Base-by-base conservation (phyloP, 164 flowering plant species). In the Echeveria elegans region DNA sequence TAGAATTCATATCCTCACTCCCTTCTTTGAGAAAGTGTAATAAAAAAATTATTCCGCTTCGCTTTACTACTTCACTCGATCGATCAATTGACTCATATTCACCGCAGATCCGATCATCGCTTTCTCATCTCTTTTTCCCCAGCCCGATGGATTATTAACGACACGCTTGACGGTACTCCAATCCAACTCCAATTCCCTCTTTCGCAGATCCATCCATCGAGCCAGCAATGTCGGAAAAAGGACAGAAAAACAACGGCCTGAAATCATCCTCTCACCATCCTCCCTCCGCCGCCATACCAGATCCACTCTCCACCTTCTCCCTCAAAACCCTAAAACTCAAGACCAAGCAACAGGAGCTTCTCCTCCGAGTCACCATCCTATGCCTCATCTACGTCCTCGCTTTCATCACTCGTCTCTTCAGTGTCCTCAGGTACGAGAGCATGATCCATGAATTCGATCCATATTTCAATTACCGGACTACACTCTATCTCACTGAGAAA, bases 401-500 rank as follows among this genome's bases (percentile, higher is more conserved):
- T 6, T 63, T 63, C 43, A 38, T 38, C 23, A 63, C 65, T 18
- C 65, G 65, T 19, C 65, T 63, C 45, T 63, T 63, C 65, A 34
- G 43, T 24, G 65, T 63, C 2, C 65, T 63, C 65, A 34, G 65
- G 43, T 63, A 63, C 16, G 65, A 63, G 16, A 19, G 28, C 45
- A 63, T 63, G 65, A 63, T 63, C 65, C 65, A 63, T n/a, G 65
- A 63, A 63, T 63, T 63, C 43, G 65, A 63, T 14, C 65, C 65
- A 0, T 63, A 63, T 38, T 63, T 63, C 65, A 63, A 63, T 63
- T 63, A 63, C 43, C 43, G 65, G 15, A 63, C 65, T 32, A 63
- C 65, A 8, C 45, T 63, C 24, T 94, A 40, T 70, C 72, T 94
- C 32, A 89, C 96, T 19, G 72, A 86, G 65, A 85, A 91, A 14